Conservation (phyloP, 148 eudicot species). For the Camellia lanceoleosa region DNA sequence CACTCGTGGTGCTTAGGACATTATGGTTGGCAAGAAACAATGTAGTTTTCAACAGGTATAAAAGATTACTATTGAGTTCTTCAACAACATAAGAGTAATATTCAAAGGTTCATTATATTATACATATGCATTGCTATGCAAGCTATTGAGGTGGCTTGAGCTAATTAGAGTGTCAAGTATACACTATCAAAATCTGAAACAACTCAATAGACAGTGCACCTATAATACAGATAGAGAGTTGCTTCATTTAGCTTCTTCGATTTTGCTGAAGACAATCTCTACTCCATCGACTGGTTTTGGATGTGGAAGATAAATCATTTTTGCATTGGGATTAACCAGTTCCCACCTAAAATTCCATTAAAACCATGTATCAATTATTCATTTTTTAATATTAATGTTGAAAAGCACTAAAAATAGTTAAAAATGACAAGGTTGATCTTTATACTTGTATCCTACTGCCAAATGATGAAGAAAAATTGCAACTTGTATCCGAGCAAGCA, state of each 20-base stretch:
- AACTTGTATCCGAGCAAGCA: constrained; percentile 42
- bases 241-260: neutral
- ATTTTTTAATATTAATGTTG: neutral
- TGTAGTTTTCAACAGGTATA: too few relatives aligned
- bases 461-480: constrained; percentile 49
- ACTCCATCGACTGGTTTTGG: constrained; percentile 34
- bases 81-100: too few relatives aligned
- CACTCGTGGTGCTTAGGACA: too few relatives aligned
- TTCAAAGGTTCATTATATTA: too few relatives aligned
- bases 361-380: neutral
- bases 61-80: too few relatives aligned
- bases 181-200: too few relatives aligned
- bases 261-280: constrained; percentile 26
- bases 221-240: neutral
- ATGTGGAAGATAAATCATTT: constrained; percentile 34
- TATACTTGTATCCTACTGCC: constrained; percentile 45
- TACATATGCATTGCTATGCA: too few relatives aligned
- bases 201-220: neutral
- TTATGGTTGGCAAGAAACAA: too few relatives aligned
- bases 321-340: constrained; percentile 34
- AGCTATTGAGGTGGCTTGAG: too few relatives aligned
- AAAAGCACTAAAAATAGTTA: neutral
- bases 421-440: neutral
- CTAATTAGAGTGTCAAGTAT: too few relatives aligned
- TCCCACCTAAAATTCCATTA: constrained; percentile 27